Conservation (phyloP, 768 basidiomycete genomes). For the Lentinula sp. region DNA sequence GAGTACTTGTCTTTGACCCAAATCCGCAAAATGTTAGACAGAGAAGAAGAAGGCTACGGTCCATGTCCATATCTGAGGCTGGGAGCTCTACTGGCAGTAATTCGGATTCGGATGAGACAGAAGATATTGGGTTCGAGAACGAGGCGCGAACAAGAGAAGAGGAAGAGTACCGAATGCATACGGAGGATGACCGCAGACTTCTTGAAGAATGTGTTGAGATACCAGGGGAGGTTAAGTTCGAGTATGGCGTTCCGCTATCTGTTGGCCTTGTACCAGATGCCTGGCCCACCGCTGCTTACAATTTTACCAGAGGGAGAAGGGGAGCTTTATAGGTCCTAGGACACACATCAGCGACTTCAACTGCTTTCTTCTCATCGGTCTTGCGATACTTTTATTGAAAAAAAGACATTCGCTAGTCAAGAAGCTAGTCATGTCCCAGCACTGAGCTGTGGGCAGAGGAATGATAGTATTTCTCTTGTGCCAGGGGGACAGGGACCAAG, state of each 20-base stretch:
- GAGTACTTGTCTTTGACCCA: constrained; percentile 4
- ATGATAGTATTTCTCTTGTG: too few species aligned
- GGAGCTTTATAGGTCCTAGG: neutral
- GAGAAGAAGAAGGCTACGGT: neutral
- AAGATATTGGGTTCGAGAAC: neutral
- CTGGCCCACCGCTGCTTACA: neutral
- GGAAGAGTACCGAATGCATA: neutral
- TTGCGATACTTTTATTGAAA: too few species aligned
- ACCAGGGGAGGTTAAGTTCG: neutral
- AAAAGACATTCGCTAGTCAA: too few species aligned
- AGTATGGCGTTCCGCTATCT: constrained; percentile 4
- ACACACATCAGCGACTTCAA: too few species aligned
- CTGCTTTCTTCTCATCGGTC: too few species aligned
- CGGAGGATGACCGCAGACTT: constrained; percentile 2
- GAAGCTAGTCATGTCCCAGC: too few species aligned
- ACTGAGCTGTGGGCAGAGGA: too few species aligned
- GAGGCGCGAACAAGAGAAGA: neutral
- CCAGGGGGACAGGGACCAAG: too few species aligned
- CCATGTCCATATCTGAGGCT: neutral
- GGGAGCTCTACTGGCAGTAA: neutral
- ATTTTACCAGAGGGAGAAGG: neutral
- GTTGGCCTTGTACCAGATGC: constrained; percentile 2
- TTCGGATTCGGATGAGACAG: neutral
- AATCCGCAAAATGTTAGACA: neutral
- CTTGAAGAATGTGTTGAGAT: neutral